Evolutionary conservation across 2,329 filamentous ascomycete genomes (phyloP), one percentile per base, ranked within the genome.

Genomic region (Aspergillus niger): DNA sequence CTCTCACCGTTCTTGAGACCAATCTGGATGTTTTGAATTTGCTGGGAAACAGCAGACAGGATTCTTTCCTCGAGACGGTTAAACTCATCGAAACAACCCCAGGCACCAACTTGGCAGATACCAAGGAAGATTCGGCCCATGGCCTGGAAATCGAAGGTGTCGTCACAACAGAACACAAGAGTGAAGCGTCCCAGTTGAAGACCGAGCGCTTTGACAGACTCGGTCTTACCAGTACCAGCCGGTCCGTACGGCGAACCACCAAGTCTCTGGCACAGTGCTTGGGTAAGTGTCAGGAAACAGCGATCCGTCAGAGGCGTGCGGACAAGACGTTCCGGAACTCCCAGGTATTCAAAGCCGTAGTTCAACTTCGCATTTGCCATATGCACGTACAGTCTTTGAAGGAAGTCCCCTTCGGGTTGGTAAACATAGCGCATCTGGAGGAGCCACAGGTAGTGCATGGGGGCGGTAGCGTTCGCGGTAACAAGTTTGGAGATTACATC

Each of bases 81-180:
- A 83, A 99, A 99, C 81, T 99, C 95, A 73, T 99, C 95, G 77
- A 99, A 99, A 82, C 95, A 99, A 71, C 96, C 96, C 95, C 95
- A 99, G 4, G 95, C 95, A 75, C 95, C 95, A 51, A 99, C 95
- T 76, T 99, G 95, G 76, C 96, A 99, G 64, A 99, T 96, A 84
- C 95, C 95, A 38, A 99, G 84, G 85, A 99, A 99, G 70, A 99
- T 99, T 68, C 95, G 91, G 13, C 96, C 96, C 95, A 99, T 99
- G 54, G 95, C 95, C 73, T 99, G 95, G 83, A 98, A 99, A 77
- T 99, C 95, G 71, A 99, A 99, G 0, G 95, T 99, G 78, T 99
- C 95, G 74, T 99, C 95, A 81, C 95, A 99, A 77, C 96, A 99
- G 82, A 99, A 99, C 28, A 99, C 96, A 26, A 99, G 86, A 1